Conservation (phyloP, 306 rosid genomes). For the Heteromeles arbutifolia region DNA sequence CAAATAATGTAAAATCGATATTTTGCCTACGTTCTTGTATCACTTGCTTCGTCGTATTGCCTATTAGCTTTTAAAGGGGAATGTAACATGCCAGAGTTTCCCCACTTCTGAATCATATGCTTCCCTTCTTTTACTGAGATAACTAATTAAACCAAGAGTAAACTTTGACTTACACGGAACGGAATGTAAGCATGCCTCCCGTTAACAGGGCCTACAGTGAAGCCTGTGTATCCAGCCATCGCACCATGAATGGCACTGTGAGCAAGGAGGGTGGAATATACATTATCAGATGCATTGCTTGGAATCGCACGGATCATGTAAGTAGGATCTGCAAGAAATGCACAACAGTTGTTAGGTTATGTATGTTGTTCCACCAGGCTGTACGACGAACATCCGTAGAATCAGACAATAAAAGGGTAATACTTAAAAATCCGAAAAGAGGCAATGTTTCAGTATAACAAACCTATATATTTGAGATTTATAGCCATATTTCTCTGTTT, state of each 20-base stretch:
- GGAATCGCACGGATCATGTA: conserved; percentile 78
- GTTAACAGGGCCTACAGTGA: conserved; percentile 59
- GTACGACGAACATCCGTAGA: too few relatives aligned
- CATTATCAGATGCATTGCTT: conserved; percentile 67
- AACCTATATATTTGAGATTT: conserved; percentile 71
- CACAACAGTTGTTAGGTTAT: neutral
- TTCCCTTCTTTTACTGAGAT: neutral
- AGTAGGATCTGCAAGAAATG: conserved; percentile 52
- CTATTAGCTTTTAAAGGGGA: neutral
- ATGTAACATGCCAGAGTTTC: neutral
- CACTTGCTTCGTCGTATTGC: neutral
- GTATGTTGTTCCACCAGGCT: neutral
- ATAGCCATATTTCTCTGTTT: conserved; percentile 28
- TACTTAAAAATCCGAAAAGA: neutral
- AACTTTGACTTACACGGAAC: conserved; percentile 39
- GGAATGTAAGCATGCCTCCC: conserved; percentile 67
- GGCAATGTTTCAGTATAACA: neutral
- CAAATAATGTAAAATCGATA: neutral
- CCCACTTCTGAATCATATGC: neutral
- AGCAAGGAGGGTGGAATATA: conserved; percentile 63
- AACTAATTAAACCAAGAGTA: neutral
- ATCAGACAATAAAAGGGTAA: neutral
- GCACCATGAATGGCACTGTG: conserved; percentile 72
- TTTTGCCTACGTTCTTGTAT: neutral
- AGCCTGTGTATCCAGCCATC: conserved; percentile 72